Percentiles rank a stretch among this genome's conserved stretches.
phyloP scores from a whole-genome alignment of 1,284 basidiomycete species.

The Ceratobasidium sp. region DNA sequence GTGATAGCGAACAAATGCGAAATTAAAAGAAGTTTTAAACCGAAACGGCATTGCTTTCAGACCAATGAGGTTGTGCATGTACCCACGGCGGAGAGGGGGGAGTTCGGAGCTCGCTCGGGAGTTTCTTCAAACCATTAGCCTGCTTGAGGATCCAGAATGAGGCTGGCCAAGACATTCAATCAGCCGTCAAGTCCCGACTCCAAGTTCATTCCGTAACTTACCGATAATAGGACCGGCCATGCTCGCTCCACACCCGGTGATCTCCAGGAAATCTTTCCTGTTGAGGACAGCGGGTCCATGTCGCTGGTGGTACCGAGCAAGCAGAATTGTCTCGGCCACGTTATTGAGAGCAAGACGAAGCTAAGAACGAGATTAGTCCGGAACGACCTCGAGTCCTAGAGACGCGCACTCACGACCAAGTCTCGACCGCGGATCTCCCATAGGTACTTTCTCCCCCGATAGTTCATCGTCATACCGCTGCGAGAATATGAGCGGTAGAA shows the following conservation, averaged over 20 bases:
- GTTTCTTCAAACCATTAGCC: slow-evolving; percentile 28
- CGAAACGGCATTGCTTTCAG: slow-evolving; percentile 31
- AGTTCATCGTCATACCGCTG: slow-evolving; percentile 30
- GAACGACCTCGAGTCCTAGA: not conserved
- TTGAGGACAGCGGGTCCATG: slow-evolving; percentile 31
- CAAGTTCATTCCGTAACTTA: slow-evolving; percentile 2
- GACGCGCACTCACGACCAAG: slow-evolving; percentile 16
- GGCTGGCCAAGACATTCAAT: slow-evolving; percentile 1
- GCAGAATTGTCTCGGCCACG: slow-evolving; percentile 28
- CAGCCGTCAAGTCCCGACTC: not conserved
- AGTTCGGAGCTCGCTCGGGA: slow-evolving; percentile 17
- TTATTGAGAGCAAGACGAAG: slow-evolving; percentile 30
- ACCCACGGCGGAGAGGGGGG: slow-evolving; percentile 32
- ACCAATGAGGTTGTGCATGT: slow-evolving; percentile 16
- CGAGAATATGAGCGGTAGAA: not conserved
- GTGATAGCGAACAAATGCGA: not conserved
- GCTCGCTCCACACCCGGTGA: slow-evolving; percentile 25
- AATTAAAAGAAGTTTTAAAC: slow-evolving; percentile 18
- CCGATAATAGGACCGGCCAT: slow-evolving; percentile 32
- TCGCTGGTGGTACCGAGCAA: slow-evolving; percentile 34
- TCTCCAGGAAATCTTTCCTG: slow-evolving; percentile 31
- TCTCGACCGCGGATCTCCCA: slow-evolving; percentile 37
- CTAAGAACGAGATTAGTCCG: not conserved
- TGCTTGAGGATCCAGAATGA: slow-evolving; percentile 37
- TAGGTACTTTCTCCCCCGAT: slow-evolving; percentile 34